These are phyloP conservation scores for Botryotinia narcissicola DNA, from an alignment of 2,329 filamentous ascomycete genomes.

Conservation along the genomic window DNA sequence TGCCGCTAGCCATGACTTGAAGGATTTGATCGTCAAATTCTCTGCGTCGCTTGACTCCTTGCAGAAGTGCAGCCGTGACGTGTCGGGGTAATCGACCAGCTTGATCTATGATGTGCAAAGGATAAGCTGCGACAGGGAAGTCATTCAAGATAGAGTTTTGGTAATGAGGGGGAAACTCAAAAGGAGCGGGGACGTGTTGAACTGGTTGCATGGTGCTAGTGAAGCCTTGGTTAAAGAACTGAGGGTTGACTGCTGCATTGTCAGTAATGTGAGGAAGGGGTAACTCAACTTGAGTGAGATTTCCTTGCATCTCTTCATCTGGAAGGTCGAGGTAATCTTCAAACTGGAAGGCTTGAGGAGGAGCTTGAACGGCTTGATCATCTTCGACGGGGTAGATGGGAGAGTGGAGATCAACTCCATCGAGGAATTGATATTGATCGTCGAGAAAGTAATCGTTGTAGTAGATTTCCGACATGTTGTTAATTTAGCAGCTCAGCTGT, in stretches of 20 bases:
- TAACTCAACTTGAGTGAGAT: slow-evolving; percentile 11
- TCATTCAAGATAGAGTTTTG: slow-evolving; percentile 28
- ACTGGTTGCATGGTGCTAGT: background rate
- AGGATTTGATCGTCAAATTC: background rate
- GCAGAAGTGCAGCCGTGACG: background rate
- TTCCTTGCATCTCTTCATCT: background rate
- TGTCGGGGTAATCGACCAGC: slow-evolving; percentile 8
- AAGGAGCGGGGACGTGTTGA: background rate
- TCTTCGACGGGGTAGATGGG: background rate
- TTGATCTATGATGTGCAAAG: slow-evolving; percentile 30
- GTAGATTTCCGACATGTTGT: background rate
- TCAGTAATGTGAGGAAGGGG: slow-evolving; percentile 1
- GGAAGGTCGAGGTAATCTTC: background rate
- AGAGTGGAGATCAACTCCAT: background rate
- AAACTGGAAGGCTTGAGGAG: background rate
- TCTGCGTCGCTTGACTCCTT: slow-evolving; percentile 7
- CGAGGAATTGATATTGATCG: background rate
- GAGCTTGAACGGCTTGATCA: background rate
- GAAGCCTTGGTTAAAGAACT: background rate
- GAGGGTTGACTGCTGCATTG: slow-evolving; percentile 2
- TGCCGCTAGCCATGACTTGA: background rate
- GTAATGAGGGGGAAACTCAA: background rate
- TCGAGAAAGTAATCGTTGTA: background rate
- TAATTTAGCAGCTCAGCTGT: slow-evolving; percentile 25
- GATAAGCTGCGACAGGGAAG: slow-evolving; percentile 24